Evolutionary conservation across 106 monocot genomes (phyloP).

Genomic region (Gastrodia elata): DNA sequence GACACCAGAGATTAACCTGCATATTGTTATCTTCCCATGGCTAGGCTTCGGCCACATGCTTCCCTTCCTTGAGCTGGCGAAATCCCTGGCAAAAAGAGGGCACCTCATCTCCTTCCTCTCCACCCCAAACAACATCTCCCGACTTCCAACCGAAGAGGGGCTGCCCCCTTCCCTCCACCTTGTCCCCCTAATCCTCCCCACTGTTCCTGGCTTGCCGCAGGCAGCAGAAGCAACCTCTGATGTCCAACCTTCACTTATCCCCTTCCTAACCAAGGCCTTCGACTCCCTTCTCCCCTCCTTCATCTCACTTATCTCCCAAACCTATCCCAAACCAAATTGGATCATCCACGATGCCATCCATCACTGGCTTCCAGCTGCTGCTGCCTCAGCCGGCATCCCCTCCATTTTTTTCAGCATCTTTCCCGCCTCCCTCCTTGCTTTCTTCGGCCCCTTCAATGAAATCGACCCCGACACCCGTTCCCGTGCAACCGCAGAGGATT

Average conservation of each 20-base stretch:
- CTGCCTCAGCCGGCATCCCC: slow-evolving; percentile 12
- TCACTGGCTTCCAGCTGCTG: slow-evolving; percentile 22
- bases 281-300: slow-evolving; percentile 24
- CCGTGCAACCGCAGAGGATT: background rate
- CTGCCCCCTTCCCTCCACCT: slow-evolving; percentile 16
- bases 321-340: slow-evolving; percentile 30
- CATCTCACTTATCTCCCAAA: too few species aligned
- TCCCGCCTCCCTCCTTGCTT: slow-evolving; percentile 5
- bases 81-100: slow-evolving; percentile 34
- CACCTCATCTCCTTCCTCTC: slow-evolving; percentile 51
- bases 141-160: slow-evolving; percentile 29
- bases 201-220: slow-evolving; percentile 19
- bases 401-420: slow-evolving; percentile 20
- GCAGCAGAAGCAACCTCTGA: slow-evolving; percentile 52
- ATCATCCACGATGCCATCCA: slow-evolving; percentile 41
- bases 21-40: slow-evolving; percentile 55
- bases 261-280: slow-evolving; percentile 31
- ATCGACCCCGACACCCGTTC: background rate
- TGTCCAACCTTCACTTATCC: slow-evolving; percentile 25
- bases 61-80: slow-evolving; percentile 55
- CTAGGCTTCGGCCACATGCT: slow-evolving; percentile 51
- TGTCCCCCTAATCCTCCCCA: slow-evolving; percentile 39
- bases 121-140: slow-evolving; percentile 47
- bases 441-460: slow-evolving; percentile 10
- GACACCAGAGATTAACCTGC: too few species aligned